Conservation (phyloP, 345 rosid genomes). For the Eucalyptus urophylla region DNA sequence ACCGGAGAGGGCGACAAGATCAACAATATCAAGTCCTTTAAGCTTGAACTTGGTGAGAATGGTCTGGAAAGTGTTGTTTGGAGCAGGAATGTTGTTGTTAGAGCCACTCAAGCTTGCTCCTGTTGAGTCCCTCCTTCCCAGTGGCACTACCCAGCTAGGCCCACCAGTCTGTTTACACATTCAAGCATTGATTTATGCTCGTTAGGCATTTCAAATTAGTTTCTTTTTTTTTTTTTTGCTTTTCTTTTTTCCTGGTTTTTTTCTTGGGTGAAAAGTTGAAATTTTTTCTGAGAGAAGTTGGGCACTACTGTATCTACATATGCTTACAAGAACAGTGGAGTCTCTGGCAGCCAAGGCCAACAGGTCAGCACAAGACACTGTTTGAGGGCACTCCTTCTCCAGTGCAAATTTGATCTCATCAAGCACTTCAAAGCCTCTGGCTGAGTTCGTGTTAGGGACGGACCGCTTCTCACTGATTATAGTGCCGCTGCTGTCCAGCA, state of each 20-base stretch:
- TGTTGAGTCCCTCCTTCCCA: conserved; percentile 76
- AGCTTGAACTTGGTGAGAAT: conserved; percentile 55
- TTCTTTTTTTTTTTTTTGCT: neutral
- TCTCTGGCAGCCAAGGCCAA: conserved; percentile 82
- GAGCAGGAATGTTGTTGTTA: conserved; percentile 72
- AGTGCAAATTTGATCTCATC: conserved; percentile 70
- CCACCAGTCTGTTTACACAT: conserved; percentile 44
- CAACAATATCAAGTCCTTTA: conserved; percentile 56
- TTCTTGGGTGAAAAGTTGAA: neutral
- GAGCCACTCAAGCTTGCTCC: conserved; percentile 72
- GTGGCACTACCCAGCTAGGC: conserved; percentile 75
- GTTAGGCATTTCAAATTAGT: neutral
- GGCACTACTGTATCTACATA: neutral
- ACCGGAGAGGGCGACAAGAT: conserved; percentile 89
- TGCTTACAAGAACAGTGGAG: conserved; percentile 72
- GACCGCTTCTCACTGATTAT: conserved; percentile 68
- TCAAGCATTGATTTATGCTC: neutral
- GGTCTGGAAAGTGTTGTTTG: conserved; percentile 53
- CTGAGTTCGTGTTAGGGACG: conserved; percentile 63
- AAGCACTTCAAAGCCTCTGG: conserved; percentile 73
- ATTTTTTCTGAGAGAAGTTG: neutral
- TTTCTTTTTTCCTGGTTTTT: neutral
- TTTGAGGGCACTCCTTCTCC: conserved; percentile 67
- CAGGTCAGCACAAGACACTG: conserved; percentile 82
- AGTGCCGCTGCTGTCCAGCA: conserved; percentile 55